These are phyloP conservation scores for Pseudogymnoascus sp. DNA, from an alignment of 2,329 filamentous ascomycete genomes.

Conservation along the genomic window DNA sequence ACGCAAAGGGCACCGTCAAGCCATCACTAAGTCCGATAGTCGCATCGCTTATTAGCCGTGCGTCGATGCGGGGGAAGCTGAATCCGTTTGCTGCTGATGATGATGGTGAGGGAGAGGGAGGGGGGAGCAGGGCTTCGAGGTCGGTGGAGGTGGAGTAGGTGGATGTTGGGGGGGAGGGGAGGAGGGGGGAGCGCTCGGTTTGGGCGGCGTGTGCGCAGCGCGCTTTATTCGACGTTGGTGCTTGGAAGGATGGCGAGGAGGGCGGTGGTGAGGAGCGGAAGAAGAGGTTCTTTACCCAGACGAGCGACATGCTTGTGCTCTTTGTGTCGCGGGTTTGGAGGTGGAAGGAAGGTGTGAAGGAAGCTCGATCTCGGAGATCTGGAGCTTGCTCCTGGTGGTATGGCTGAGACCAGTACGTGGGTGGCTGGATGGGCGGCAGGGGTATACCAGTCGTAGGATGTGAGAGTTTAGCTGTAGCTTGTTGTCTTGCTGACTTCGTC, in stretches of 20 bases:
- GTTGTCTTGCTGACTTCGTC: too few relatives aligned
- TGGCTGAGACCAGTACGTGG: too few relatives aligned
- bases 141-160: background rate
- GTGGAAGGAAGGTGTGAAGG: too few relatives aligned
- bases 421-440: too few relatives aligned
- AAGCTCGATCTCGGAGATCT: background rate
- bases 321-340: background rate
- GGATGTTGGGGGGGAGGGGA: background rate
- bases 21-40: conserved; percentile 57
- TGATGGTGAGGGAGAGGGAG: background rate
- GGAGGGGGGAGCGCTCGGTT: background rate
- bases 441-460: too few relatives aligned
- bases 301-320: conserved; percentile 24
- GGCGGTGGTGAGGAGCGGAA: conserved; percentile 11
- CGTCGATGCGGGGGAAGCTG: conserved; percentile 16
- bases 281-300: conserved; percentile 27
- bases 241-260: background rate
- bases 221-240: conserved; percentile 9
- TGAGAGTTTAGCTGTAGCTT: too few relatives aligned
- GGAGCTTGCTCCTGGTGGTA: background rate
- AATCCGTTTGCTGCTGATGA: too few relatives aligned
- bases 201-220: background rate
- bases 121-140: background rate
- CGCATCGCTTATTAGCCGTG: conserved; percentile 39
- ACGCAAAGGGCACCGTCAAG: conserved; percentile 54